Evolutionary conservation across 2,329 filamentous ascomycete species (phyloP).

Genomic region (Penicillium brasilianum): DNA sequence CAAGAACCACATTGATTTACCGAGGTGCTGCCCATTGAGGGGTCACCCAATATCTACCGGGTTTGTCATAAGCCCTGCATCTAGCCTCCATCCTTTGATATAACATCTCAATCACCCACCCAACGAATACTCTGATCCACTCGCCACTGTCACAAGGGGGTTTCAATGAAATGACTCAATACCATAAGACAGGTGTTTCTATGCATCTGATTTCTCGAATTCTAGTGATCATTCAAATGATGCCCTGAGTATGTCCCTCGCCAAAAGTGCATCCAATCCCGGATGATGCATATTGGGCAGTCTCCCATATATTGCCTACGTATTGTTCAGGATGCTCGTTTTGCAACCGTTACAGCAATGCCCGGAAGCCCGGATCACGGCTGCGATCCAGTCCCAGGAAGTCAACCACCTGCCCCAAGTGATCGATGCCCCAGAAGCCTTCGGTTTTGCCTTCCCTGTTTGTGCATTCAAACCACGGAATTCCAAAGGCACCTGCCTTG

Average conservation of each 20-base stretch:
- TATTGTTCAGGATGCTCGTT: neutral
- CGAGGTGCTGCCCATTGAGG: too few species aligned
- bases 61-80: too few species aligned
- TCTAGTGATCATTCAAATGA: too few species aligned
- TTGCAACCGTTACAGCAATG: slow-evolving; percentile 17
- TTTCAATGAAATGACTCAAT: too few species aligned
- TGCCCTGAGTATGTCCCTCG: neutral
- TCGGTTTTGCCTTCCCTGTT: slow-evolving; percentile 60
- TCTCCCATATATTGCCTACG: neutral
- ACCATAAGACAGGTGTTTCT: too few species aligned
- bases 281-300: neutral
- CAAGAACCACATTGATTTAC: too few species aligned
- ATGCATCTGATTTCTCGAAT: too few species aligned
- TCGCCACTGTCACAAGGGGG: too few species aligned
- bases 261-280: neutral
- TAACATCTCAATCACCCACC: too few species aligned
- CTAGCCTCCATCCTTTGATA: too few species aligned
- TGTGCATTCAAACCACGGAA: slow-evolving; percentile 65
- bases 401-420: slow-evolving; percentile 60
- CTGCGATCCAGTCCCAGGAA: slow-evolving; percentile 57
- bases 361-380: slow-evolving; percentile 37
- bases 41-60: too few species aligned
- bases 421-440: slow-evolving; percentile 65
- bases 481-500: slow-evolving; percentile 62
- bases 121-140: too few species aligned